phyloP scores from a whole-genome alignment of 2,329 filamentous ascomycete species.

The Fusarium chuoi region DNA sequence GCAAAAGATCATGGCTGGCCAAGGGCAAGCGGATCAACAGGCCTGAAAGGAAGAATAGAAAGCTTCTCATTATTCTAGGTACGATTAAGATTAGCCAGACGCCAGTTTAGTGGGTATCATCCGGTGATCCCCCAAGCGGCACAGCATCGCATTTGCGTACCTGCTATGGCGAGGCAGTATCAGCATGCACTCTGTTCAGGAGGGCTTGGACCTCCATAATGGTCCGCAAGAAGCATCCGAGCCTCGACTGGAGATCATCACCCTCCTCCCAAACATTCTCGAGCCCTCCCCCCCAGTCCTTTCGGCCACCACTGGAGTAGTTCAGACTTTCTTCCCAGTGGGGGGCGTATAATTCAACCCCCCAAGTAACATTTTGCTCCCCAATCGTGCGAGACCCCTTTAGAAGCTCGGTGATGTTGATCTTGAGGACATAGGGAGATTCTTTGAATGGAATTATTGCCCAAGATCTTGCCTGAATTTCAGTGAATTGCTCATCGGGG shows the following conservation, averaged over 20 bases:
- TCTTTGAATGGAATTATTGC: constrained; percentile 45
- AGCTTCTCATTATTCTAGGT: background rate
- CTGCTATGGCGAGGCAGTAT: constrained; percentile 11
- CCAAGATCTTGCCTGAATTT: constrained; percentile 44
- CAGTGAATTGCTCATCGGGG: constrained; percentile 12
- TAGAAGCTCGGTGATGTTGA: constrained; percentile 47
- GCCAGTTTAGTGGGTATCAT: background rate
- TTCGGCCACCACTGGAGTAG: constrained; percentile 39
- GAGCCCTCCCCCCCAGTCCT: constrained; percentile 47
- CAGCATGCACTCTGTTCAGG: constrained; percentile 31
- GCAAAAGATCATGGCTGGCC: constrained; percentile 56
- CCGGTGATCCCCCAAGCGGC: constrained; percentile 1
- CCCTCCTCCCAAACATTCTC: constrained; percentile 49
- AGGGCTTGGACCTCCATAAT: constrained; percentile 48
- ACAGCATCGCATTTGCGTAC: constrained; percentile 4
- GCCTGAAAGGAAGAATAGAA: constrained; percentile 23
- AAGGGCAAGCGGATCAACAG: constrained; percentile 41
- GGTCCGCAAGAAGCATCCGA: constrained; percentile 46
- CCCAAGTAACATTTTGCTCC: constrained; percentile 44
- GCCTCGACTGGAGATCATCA: constrained; percentile 40
- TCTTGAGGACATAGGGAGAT: constrained; percentile 49
- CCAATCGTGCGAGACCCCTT: constrained; percentile 21
- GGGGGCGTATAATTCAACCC: constrained; percentile 47
- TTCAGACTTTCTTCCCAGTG: constrained; percentile 54
- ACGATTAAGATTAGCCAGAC: constrained; percentile 4